These are phyloP conservation scores for Copromyces sp. DNA, from an alignment of 495 filamentous ascomycete genomes.

Conservation along the genomic window DNA sequence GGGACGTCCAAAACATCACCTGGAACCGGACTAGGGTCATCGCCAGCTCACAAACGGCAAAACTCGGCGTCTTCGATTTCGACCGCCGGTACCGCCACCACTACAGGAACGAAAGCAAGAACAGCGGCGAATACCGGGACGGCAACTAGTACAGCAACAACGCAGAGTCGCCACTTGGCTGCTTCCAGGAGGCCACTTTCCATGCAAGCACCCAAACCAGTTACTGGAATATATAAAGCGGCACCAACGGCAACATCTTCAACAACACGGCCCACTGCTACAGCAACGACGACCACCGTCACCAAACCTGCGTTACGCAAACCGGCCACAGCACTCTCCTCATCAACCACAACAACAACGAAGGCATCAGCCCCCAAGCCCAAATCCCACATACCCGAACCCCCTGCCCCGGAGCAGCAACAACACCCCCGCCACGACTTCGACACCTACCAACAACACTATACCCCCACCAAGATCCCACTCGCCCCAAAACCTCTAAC, in stretches of 20 bases:
- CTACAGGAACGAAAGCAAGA: background rate
- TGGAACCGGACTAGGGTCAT: background rate
- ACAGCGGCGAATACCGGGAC: background rate
- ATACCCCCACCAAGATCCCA: slow-evolving; percentile 49
- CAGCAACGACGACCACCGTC: background rate
- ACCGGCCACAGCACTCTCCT: background rate
- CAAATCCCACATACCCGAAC: slow-evolving; percentile 6
- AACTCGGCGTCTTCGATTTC: background rate
- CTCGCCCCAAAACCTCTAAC: slow-evolving; percentile 47
- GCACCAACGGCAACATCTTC: background rate
- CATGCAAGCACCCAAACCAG: background rate
- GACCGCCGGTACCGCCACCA: background rate
- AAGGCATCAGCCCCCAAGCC: slow-evolving; percentile 1
- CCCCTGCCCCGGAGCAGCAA: slow-evolving; percentile 6
- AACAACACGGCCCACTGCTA: slow-evolving; percentile 1
- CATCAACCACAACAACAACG: background rate
- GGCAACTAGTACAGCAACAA: slow-evolving; percentile 15
- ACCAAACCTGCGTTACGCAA: background rate
- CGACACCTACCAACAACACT: slow-evolving; percentile 59
- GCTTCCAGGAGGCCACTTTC: background rate
- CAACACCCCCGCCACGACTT: slow-evolving; percentile 40
- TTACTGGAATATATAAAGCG: background rate
- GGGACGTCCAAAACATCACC: background rate
- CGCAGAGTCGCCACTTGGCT: background rate
- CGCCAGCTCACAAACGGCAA: background rate